These are phyloP conservation scores for Pulchroboletus neoregius DNA, from an alignment of 1,284 basidiomycete genomes.

Conservation along the genomic window DNA sequence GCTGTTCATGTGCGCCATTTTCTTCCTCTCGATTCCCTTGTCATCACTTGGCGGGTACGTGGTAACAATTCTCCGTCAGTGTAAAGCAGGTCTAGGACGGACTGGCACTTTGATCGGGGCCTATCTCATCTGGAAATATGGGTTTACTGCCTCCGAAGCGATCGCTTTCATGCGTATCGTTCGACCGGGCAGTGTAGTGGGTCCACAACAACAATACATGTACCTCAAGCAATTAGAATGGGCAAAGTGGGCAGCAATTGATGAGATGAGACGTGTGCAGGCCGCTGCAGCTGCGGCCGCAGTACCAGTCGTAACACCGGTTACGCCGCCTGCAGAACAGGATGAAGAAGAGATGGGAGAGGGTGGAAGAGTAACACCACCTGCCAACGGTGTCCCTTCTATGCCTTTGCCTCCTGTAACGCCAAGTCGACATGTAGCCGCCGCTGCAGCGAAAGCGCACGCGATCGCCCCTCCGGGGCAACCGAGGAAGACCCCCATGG, in stretches of 20 bases:
- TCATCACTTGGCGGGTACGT: conserved; percentile 12
- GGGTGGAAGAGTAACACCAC: conserved; percentile 36
- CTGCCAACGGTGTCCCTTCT: conserved; percentile 30
- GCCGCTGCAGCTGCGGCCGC: conserved; percentile 40
- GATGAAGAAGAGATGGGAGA: conserved; percentile 57
- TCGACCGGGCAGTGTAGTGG: conserved; percentile 93
- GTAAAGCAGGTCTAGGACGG: conserved; percentile 90
- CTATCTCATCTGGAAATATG: conserved; percentile 98
- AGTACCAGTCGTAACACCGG: conserved; percentile 62
- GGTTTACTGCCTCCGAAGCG: conserved; percentile 97
- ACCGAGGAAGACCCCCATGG: conserved; percentile 78
- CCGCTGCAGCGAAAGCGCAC: conserved; percentile 61
- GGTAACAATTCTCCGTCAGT: conserved; percentile 45
- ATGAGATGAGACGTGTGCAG: conserved; percentile 59
- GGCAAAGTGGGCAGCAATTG: conserved; percentile 87
- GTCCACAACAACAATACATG: conserved; percentile 93
- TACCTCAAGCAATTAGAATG: conserved; percentile 94
- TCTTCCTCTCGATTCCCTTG: conserved; percentile 16
- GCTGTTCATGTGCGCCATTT: conserved; percentile 75
- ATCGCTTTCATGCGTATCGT: conserved; percentile 99
- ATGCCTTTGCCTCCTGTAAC: conserved; percentile 65
- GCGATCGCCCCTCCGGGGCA: conserved; percentile 75
- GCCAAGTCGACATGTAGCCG: conserved; percentile 67
- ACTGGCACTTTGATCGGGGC: conserved; percentile 96
- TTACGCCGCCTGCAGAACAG: conserved; percentile 71